phyloP scores from a whole-genome alignment of 352 stramenopile species.

The Phytopythium chamaehyphon region DNA sequence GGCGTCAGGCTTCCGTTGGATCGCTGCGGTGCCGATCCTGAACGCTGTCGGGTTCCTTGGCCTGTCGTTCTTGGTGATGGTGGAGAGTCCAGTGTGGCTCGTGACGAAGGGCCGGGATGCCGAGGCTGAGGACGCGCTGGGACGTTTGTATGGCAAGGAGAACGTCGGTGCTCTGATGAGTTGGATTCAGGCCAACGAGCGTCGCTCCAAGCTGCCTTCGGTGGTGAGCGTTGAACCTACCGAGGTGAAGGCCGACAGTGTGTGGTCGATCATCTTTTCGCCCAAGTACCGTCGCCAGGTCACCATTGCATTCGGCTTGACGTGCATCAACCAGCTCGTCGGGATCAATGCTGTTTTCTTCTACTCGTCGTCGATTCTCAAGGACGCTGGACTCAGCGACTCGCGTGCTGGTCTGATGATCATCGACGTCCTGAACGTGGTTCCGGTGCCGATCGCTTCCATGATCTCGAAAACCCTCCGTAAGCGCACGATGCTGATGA shows the following conservation, averaged over 20 bases:
- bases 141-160: slow-evolving; percentile 27
- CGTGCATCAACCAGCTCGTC: slow-evolving; percentile 51
- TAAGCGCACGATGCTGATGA: slow-evolving; percentile 39
- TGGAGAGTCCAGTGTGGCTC: slow-evolving; percentile 42
- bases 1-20: slow-evolving; percentile 42
- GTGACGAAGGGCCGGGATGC: slow-evolving; percentile 23
- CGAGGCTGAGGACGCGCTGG: slow-evolving; percentile 21
- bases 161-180: slow-evolving; percentile 24
- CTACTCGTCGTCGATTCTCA: slow-evolving; percentile 62
- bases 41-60: slow-evolving; percentile 20
- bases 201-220: slow-evolving; percentile 18
- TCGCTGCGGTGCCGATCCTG: slow-evolving; percentile 33
- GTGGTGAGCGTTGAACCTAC: slow-evolving; percentile 6
- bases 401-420: slow-evolving; percentile 45
- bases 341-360: slow-evolving; percentile 66
- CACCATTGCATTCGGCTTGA: slow-evolving; percentile 33
- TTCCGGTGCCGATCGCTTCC: slow-evolving; percentile 30
- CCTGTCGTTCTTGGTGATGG: slow-evolving; percentile 28
- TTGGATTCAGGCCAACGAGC: slow-evolving; percentile 25
- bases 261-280: slow-evolving; percentile 15
- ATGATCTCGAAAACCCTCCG: slow-evolving; percentile 22
- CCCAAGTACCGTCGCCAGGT: slow-evolving; percentile 28
- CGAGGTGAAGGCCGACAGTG: slow-evolving; percentile 11
- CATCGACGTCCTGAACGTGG: slow-evolving; percentile 44
- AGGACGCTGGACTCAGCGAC: slow-evolving; percentile 40